A percentile compares a stretch with the other conserved stretches of the same genome.
Evolutionary conservation across 768 basidiomycete species (phyloP).

Genomic region (Lactarius evosmus): DNA sequence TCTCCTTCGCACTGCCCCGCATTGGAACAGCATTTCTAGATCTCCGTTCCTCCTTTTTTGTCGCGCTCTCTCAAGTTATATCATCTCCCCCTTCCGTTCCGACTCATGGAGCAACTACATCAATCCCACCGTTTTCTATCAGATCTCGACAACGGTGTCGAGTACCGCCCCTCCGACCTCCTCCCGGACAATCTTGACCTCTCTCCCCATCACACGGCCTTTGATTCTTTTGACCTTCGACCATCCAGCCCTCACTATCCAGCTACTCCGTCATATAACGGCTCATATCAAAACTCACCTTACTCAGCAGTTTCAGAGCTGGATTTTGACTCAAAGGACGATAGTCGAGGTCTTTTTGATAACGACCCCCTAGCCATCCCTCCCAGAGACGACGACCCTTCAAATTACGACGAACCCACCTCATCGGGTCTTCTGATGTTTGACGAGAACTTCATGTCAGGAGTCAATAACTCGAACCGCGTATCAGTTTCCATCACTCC

Average conservation of each 20-base stretch:
- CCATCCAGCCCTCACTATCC: constrained; percentile 42
- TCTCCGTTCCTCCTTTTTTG: constrained; percentile 1
- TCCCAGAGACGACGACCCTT: constrained; percentile 53
- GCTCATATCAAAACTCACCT: constrained; percentile 69
- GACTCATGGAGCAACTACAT: constrained; percentile 20
- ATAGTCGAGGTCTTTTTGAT: constrained; percentile 46
- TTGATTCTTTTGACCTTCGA: constrained; percentile 36
- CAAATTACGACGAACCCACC: constrained; percentile 63
- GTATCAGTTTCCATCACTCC: constrained; percentile 42
- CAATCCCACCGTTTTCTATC: constrained; percentile 23
- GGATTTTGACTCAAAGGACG: constrained; percentile 35
- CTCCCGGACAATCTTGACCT: constrained; percentile 28
- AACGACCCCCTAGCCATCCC: constrained; percentile 40
- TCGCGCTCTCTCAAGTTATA: constrained; percentile 10
- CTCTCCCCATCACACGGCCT: constrained; percentile 36
- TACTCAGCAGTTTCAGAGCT: constrained; percentile 71
- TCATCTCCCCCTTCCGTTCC: constrained; percentile 1
- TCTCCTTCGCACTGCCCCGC: constrained; percentile 16
- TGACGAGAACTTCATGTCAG: constrained; percentile 49
- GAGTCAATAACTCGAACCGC: constrained; percentile 43
- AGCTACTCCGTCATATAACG: constrained; percentile 56
- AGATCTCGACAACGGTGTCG: constrained; percentile 22
- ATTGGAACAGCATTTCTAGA: constrained; percentile 20
- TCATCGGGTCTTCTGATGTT: constrained; percentile 27
- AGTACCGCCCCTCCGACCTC: constrained; percentile 23